Percentiles rank a stretch among this genome's conserved stretches.
Evolutionary conservation across 495 filamentous ascomycete genomes (phyloP).

Genomic region (Poronia punctata): DNA sequence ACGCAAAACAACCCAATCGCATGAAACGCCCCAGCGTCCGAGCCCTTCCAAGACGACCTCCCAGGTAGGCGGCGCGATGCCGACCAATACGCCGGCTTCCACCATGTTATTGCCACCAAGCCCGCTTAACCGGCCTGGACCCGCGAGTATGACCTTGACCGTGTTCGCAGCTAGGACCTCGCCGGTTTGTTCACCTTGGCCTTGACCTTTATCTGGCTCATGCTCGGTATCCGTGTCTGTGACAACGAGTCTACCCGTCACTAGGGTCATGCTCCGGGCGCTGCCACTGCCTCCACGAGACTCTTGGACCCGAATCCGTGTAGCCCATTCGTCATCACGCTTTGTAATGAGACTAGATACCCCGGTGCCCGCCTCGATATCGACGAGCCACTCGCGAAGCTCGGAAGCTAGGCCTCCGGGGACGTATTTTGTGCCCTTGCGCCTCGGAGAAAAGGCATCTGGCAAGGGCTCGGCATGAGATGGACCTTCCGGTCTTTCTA

Average conservation of each 20-base stretch:
- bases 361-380: conserved; percentile 28
- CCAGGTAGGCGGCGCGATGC: conserved; percentile 36
- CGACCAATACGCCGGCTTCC: conserved; percentile 25
- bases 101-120: conserved; percentile 17
- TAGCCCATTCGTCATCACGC: conserved; percentile 11
- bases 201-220: background rate
- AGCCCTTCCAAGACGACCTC: conserved; percentile 31
- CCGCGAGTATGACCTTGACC: conserved; percentile 28
- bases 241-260: conserved; percentile 1
- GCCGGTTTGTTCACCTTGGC: background rate
- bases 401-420: conserved; percentile 37
- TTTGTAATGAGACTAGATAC: background rate
- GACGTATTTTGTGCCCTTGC: conserved; percentile 32
- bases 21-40: conserved; percentile 36
- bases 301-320: conserved; percentile 20
- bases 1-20: conserved; percentile 32
- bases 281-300: conserved; percentile 2
- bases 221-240: background rate
- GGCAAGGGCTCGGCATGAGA: conserved; percentile 14
- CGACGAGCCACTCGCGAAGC: conserved; percentile 40
- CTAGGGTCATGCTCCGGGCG: conserved; percentile 12
- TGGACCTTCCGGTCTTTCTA: conserved; percentile 16
- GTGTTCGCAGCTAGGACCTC: background rate
- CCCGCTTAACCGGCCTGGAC: conserved; percentile 27
- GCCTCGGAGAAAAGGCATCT: conserved; percentile 38